Percentiles rank a stretch among this genome's conserved stretches.
Conservation (phyloP, 768 basidiomycete genomes). For the Serendipita sp. region DNA sequence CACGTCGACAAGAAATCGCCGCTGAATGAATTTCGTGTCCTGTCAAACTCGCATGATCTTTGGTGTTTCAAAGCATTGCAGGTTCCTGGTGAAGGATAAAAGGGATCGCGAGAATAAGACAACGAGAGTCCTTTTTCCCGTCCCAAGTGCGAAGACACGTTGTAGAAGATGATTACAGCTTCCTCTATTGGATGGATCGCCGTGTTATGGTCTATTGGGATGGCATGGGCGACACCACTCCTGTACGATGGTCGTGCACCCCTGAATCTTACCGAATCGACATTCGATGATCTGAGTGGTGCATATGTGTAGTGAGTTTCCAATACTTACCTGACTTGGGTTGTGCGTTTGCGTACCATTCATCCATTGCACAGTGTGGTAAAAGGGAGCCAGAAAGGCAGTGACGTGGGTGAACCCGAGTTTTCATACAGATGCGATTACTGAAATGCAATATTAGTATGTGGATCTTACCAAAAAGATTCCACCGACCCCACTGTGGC, state of each 20-base stretch:
- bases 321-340: neutral
- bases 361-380: slow-evolving; percentile 26
- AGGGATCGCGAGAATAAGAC: no score
- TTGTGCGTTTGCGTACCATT: neutral
- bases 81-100: no score
- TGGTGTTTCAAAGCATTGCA: no score
- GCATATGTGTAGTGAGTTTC: slow-evolving; percentile 38
- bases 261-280: slow-evolving; percentile 24
- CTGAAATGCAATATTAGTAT: slow-evolving; percentile 23
- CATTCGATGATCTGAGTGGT: slow-evolving; percentile 30
- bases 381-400: slow-evolving; percentile 35
- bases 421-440: neutral
- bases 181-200: no score
- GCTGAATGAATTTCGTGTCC: no score
- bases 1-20: no score
- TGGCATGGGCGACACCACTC: slow-evolving; percentile 16
- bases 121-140: no score
- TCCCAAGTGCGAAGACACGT: no score
- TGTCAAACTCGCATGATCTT: no score
- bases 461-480: slow-evolving; percentile 23
- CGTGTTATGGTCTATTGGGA: neutral
- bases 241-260: slow-evolving; percentile 41
- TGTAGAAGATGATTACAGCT: no score
- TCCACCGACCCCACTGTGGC: slow-evolving; percentile 36
- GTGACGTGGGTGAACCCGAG: slow-evolving; percentile 25